Percentiles rank a stretch among this genome's conserved stretches.
These are phyloP conservation scores for Cucurbita maxima DNA, from an alignment of 306 rosid species.

Conservation along the genomic window DNA sequence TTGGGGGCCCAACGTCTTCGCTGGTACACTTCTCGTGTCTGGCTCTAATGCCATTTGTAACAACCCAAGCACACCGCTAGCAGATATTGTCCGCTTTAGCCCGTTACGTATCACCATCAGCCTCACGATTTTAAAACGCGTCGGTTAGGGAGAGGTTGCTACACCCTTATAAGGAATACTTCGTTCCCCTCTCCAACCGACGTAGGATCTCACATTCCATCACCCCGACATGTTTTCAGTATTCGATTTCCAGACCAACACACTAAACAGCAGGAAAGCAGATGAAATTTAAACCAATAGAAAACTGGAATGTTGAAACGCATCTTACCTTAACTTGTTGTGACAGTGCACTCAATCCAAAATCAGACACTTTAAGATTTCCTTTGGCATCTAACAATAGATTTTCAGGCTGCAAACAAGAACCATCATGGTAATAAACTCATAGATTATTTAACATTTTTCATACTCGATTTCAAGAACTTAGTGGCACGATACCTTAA, in stretches of 20 bases:
- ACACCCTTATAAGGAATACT: no score
- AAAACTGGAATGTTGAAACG: not conserved
- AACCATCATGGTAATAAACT: constrained; percentile 6
- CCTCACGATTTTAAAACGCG: no score
- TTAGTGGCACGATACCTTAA: constrained; percentile 41
- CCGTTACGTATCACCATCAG: no score
- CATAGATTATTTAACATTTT: not conserved
- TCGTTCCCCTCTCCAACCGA: no score
- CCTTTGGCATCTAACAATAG: constrained; percentile 69
- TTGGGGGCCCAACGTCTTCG: no score
- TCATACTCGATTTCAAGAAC: not conserved
- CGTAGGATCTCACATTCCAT: not conserved
- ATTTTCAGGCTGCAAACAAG: constrained; percentile 76
- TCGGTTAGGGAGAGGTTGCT: no score
- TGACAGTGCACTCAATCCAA: constrained; percentile 91
- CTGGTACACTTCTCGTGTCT: no score
- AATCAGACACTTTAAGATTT: constrained; percentile 92
- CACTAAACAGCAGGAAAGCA: not conserved
- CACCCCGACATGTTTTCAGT: not conserved
- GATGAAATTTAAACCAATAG: not conserved
- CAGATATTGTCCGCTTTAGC: no score
- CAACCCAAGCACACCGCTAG: no score
- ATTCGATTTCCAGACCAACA: not conserved
- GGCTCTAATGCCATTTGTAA: no score
- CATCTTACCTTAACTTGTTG: constrained; percentile 77